Percentiles rank a stretch among this genome's conserved stretches.
Conservation (phyloP, 352 stramenopile species). For the Phytophthora gonapodyides region DNA sequence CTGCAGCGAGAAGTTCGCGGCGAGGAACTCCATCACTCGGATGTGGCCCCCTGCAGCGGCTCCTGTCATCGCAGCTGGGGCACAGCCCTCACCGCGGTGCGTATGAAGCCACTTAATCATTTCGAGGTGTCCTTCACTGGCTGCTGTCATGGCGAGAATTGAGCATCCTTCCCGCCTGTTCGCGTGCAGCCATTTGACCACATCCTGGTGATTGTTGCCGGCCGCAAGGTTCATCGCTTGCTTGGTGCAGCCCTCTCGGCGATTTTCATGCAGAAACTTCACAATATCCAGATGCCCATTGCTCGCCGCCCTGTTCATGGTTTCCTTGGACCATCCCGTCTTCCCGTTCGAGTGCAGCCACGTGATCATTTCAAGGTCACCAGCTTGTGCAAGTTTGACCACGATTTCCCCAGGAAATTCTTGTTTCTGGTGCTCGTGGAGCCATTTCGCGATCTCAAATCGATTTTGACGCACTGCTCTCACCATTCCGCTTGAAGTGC, state of each 20-base stretch:
- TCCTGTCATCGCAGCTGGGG: slow-evolving; percentile 5
- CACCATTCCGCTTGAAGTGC: neutral
- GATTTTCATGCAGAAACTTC: slow-evolving; percentile 19
- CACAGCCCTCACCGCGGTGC: slow-evolving; percentile 3
- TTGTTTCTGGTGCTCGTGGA: neutral
- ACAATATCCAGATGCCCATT: slow-evolving; percentile 10
- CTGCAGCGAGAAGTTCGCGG: slow-evolving; percentile 6
- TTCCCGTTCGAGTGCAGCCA: slow-evolving; percentile 2
- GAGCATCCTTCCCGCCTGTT: slow-evolving; percentile 7
- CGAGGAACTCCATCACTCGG: slow-evolving; percentile 14
- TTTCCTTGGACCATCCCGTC: slow-evolving; percentile 1
- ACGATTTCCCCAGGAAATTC: neutral
- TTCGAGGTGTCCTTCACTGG: slow-evolving; percentile 4
- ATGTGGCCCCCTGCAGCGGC: slow-evolving; percentile 11
- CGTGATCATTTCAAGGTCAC: slow-evolving; percentile 4
- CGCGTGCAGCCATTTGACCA: slow-evolving; percentile 9
- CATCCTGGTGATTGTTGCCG: slow-evolving; percentile 8
- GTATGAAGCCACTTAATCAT: slow-evolving; percentile 10
- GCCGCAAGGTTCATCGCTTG: slow-evolving; percentile 18
- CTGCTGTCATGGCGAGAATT: slow-evolving; percentile 5
- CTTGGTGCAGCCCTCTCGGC: slow-evolving; percentile 12
- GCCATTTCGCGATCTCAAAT: neutral
- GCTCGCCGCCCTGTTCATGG: slow-evolving; percentile 8
- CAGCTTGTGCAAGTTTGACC: neutral
- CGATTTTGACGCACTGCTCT: neutral